Evolutionary conservation across 352 stramenopile species (phyloP).

Genomic region (Phytopythium aichiense): DNA sequence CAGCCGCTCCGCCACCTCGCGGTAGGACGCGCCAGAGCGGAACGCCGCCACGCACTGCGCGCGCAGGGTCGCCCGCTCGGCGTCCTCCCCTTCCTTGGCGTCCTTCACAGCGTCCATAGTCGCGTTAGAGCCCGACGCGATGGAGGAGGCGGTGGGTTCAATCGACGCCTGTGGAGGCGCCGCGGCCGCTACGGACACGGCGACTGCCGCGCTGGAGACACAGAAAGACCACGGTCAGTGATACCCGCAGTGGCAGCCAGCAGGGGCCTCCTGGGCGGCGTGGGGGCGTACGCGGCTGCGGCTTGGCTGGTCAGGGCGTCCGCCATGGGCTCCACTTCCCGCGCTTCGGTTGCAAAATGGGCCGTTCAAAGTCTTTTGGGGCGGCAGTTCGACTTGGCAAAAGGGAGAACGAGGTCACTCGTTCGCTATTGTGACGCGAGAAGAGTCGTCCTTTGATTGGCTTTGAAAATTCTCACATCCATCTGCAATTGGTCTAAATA

Average conservation of each 20-base stretch:
- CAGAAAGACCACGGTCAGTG: neutral
- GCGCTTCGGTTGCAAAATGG: neutral
- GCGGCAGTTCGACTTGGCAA: neutral
- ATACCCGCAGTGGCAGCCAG: neutral
- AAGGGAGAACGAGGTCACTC: neutral
- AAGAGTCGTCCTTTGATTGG: neutral
- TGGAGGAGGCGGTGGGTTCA: neutral
- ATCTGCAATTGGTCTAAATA: neutral
- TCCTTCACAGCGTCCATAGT: neutral
- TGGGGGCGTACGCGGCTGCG: neutral
- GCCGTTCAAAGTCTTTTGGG: conserved; percentile 8
- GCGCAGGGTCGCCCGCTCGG: neutral
- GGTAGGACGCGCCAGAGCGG: neutral
- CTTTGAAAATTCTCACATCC: neutral
- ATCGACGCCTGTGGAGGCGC: neutral
- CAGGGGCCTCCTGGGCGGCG: neutral
- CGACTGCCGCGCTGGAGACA: neutral
- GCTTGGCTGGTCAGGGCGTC: neutral
- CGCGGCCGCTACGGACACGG: neutral
- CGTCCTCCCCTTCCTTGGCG: neutral
- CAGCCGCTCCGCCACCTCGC: conserved; percentile 7
- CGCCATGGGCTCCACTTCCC: neutral
- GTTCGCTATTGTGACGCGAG: no score
- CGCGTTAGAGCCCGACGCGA: neutral
- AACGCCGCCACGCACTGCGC: conserved; percentile 4